These are phyloP conservation scores for Botryotinia calthae DNA, from an alignment of 2,329 filamentous ascomycete species.

Conservation along the genomic window DNA sequence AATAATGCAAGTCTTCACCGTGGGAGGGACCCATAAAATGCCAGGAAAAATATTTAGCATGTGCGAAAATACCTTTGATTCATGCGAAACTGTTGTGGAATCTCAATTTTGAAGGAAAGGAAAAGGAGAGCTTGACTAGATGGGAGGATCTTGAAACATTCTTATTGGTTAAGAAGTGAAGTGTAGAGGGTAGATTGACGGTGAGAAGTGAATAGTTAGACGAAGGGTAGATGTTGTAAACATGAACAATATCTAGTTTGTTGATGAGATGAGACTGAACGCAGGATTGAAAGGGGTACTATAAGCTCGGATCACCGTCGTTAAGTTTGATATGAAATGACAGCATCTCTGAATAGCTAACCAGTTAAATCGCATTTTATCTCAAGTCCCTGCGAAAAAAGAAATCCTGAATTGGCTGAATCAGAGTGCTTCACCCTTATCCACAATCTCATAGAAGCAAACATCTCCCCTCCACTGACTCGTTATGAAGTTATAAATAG, in stretches of 20 bases:
- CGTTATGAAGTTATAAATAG: background rate
- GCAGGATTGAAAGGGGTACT: no score
- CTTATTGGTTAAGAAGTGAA: background rate
- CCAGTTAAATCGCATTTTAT: fast-evolving
- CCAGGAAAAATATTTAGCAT: background rate
- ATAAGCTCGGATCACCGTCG: no score
- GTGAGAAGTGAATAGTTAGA: background rate
- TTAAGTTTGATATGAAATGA: background rate
- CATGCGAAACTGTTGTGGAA: background rate
- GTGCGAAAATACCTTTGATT: background rate
- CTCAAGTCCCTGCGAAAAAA: background rate
- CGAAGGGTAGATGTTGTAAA: no score
- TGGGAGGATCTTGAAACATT: background rate
- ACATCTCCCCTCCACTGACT: background rate
- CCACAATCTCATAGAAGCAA: background rate
- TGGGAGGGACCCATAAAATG: background rate
- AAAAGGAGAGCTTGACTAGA: no score
- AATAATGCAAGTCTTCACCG: background rate
- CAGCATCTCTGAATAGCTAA: background rate
- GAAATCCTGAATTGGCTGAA: fast-evolving
- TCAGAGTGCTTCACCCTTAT: background rate
- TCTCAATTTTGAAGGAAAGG: background rate
- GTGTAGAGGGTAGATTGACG: background rate
- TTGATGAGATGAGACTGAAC: no score
- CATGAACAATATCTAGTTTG: no score